Conservation (phyloP, 805 yeast species). For the Yarrowia sp. region DNA sequence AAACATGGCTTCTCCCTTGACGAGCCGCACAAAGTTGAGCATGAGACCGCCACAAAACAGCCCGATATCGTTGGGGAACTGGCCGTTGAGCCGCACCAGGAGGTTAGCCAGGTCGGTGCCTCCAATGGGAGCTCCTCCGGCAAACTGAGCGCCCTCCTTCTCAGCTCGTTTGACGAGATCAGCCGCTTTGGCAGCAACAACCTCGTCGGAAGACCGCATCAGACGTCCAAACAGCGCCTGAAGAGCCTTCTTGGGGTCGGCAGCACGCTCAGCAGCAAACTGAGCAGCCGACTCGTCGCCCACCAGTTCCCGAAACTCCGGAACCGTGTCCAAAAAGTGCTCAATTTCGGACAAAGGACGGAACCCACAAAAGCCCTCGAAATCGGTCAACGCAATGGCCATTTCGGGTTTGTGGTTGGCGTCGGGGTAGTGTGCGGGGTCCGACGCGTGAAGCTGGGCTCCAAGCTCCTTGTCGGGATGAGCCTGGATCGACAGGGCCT, state of each 20-base stretch:
- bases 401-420: constrained; percentile 99
- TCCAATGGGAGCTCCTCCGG: constrained; percentile 36
- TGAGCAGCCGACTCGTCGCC: constrained; percentile 41
- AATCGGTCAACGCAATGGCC: constrained; percentile 95
- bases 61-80: constrained; percentile 93
- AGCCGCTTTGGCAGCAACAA: constrained; percentile 56
- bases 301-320: constrained; percentile 72
- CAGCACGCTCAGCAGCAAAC: constrained; percentile 46
- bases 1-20: constrained; percentile 94
- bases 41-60: constrained; percentile 92
- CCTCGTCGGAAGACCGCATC: constrained; percentile 75
- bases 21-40: constrained; percentile 79
- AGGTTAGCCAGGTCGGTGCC: constrained; percentile 62
- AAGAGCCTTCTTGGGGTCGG: constrained; percentile 46
- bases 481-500: constrained; percentile 94
- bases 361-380: constrained; percentile 98
- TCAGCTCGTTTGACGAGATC: constrained; percentile 64
- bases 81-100: constrained; percentile 72
- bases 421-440: constrained; percentile 95
- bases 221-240: constrained; percentile 75
- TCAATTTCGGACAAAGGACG: constrained; percentile 82
- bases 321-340: constrained; percentile 62
- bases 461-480: constrained; percentile 93
- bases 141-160: constrained; percentile 57
- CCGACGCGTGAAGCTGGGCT: constrained; percentile 66